Conservation (phyloP, 371 early-diverging fungal species). For the Aphelidium insulamus region DNA sequence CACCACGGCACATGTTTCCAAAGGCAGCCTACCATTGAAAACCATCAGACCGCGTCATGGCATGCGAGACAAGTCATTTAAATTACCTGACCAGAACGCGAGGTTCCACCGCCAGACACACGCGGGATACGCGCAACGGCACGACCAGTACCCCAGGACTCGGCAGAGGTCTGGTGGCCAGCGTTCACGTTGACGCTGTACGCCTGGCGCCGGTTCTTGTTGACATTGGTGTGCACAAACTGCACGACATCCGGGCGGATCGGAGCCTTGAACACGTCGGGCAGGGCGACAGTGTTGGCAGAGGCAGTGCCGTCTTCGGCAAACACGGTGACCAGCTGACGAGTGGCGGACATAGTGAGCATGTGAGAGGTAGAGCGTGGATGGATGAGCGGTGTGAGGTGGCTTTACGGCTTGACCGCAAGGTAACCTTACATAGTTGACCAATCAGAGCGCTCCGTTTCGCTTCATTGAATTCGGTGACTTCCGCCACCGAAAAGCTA, state of each 20-base stretch:
- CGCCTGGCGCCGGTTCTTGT: conserved; percentile 98
- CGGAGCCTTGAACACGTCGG: conserved; percentile 93
- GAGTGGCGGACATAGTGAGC: conserved; percentile 25
- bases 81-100: conserved; percentile 88
- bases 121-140: conserved; percentile 99
- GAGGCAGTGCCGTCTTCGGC: conserved; percentile 49
- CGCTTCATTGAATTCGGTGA: no score
- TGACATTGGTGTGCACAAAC: conserved; percentile 91
- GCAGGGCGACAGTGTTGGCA: conserved; percentile 58
- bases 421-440: neutral
- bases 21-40: conserved; percentile 56
- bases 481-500: no score
- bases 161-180: conserved; percentile 99
- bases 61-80: no score
- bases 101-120: conserved; percentile 96
- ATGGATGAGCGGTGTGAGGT: neutral
- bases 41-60: conserved; percentile 2
- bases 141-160: conserved; percentile 99
- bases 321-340: conserved; percentile 83
- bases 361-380: neutral
- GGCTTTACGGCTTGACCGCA: neutral
- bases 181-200: conserved; percentile 95
- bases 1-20: conserved; percentile 99
- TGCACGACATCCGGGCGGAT: conserved; percentile 96
- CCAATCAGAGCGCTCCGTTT: neutral